phyloP scores from a whole-genome alignment of 169 alveolate species.

The Eimeria sp. region DNA sequence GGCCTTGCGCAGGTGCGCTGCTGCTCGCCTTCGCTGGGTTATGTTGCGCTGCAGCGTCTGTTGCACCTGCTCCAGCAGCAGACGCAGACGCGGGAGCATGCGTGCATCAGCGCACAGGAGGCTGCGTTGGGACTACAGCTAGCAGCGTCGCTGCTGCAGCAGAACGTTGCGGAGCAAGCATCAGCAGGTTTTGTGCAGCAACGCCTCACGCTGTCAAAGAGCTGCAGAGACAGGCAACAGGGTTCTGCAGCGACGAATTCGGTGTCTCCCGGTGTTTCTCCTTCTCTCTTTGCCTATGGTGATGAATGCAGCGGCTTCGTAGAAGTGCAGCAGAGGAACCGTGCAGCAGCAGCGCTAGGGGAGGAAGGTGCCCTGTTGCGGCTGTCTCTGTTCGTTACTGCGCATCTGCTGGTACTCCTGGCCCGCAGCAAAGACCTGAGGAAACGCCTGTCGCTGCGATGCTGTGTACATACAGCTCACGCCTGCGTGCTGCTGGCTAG shows the following conservation, averaged over 20 bases:
- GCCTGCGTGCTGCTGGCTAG: slow-evolving; percentile 19
- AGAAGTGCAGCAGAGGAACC: background rate
- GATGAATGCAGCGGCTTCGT: background rate
- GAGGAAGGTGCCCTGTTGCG: background rate
- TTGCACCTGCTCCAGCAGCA: slow-evolving; percentile 23
- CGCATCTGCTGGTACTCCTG: slow-evolving; percentile 16
- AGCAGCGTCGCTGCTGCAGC: slow-evolving; percentile 45
- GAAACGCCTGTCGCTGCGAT: background rate
- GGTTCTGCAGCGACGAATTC: background rate
- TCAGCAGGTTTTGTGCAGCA: background rate
- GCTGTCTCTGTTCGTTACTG: background rate
- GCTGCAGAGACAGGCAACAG: background rate
- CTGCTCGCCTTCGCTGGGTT: slow-evolving; percentile 24
- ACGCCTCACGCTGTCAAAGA: background rate
- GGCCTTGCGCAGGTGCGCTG: slow-evolving; percentile 26
- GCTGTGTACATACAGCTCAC: slow-evolving; percentile 21
- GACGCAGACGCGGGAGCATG: background rate
- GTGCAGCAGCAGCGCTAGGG: background rate
- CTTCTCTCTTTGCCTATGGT: background rate
- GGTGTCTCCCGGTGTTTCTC: background rate
- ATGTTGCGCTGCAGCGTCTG: slow-evolving; percentile 25
- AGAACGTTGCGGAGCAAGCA: background rate
- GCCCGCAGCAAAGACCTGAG: background rate
- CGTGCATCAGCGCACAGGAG: background rate
- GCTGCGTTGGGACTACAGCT: slow-evolving; percentile 35